Evolutionary conservation across 139 green algal genomes (phyloP), one percentile per base, ranked within the genome.

Genomic region (Gonium pectorale): DNA sequence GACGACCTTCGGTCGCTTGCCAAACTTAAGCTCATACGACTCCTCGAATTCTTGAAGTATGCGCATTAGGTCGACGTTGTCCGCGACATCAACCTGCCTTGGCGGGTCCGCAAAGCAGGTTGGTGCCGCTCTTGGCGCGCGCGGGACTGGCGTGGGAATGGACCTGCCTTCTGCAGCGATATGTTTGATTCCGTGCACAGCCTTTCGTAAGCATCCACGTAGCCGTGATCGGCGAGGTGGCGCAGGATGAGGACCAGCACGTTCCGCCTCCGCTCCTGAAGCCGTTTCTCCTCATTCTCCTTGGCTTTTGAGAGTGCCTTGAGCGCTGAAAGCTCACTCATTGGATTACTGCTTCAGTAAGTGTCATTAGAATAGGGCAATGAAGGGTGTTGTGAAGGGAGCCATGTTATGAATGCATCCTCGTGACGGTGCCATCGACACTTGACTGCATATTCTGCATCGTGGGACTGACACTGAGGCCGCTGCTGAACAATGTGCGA

Each of bases 11-110:
- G 88, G 89, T 21, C 80, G 89, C 75, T 82, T 86, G 6, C 89
- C 92, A 82, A 89, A 95, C 44, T 92, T 91, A 13, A 85, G n/a
- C 59, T 95, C 91, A 60, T 94, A 93, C 0, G 49, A 79, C 26
- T 93, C 89, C 74, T 95, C 92, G 70, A 90, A 95, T 67, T 95
- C 94, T 78, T 93, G 89, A 2, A 96, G 19, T 33, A 96, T 88
- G 8, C 70, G 85, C 31, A 92, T 26, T 24, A 96, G 77, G 72
- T 92, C 87, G 0, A 96, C 67, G 37, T 96, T 96, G 63, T 95
- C 92, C 26, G 93, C 93, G 3, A 89, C 92, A 84, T 96, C 91
- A 2, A 93, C 69, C 90, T 95, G 85, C 63, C 75, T 27, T 13
- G 21, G 9, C 64, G 64, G 19, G 62, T 13, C 62, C 21, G 40